Conservation (phyloP, 805 yeast species). For the Wickerhamomyces queroliae region DNA sequence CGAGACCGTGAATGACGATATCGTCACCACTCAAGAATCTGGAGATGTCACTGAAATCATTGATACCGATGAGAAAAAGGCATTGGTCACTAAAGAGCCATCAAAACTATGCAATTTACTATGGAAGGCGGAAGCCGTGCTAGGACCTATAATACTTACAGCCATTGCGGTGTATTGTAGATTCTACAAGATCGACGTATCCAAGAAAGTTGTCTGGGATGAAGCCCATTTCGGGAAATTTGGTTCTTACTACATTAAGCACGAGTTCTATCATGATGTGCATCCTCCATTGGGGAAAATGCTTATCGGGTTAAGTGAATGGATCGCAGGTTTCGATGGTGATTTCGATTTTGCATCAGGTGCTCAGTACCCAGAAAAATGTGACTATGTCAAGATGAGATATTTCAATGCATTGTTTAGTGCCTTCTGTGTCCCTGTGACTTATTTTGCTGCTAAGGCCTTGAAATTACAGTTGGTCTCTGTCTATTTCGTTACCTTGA, state of each 20-base stretch:
- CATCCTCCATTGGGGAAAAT: conserved; percentile 86
- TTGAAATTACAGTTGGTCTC: conserved; percentile 46
- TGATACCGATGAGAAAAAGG: background rate
- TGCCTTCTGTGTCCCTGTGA: conserved; percentile 60
- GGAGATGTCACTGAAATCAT: background rate
- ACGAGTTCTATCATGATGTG: conserved; percentile 79
- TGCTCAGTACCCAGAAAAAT: conserved; percentile 50
- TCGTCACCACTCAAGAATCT: background rate
- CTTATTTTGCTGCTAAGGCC: conserved; percentile 63
- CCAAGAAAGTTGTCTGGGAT: conserved; percentile 74
- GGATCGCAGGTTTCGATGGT: conserved; percentile 77
- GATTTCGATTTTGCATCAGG: conserved; percentile 73
- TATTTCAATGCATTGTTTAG: conserved; percentile 66
- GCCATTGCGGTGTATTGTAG: conserved; percentile 47
- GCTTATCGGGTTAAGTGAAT: conserved; percentile 74
- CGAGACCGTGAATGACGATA: background rate
- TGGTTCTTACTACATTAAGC: conserved; percentile 74
- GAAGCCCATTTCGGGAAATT: conserved; percentile 89
- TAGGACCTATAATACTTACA: conserved; percentile 41
- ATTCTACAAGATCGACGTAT: conserved; percentile 50
- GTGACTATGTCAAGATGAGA: conserved; percentile 63
- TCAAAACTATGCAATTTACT: background rate
- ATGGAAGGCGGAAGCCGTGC: conserved; percentile 8
- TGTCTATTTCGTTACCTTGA: conserved; percentile 53
- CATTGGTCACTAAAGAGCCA: background rate